These are phyloP conservation scores for Begonia loranthoides DNA, from an alignment of 306 rosid species.

Conservation along the genomic window DNA sequence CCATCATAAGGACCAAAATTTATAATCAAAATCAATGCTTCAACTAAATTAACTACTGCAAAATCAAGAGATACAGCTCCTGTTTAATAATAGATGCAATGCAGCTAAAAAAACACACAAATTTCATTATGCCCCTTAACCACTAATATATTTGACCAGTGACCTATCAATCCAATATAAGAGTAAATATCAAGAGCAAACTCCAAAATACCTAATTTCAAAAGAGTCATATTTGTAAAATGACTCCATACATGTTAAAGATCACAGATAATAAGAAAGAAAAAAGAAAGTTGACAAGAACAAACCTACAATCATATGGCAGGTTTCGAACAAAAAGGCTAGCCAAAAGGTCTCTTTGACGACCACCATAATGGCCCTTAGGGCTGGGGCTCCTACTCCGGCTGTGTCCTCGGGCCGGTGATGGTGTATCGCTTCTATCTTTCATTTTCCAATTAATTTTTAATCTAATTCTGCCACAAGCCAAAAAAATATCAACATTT, in stretches of 20 bases:
- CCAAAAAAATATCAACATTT: not conserved
- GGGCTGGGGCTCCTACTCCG: conserved; percentile 67
- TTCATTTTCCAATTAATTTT: conserved; percentile 25
- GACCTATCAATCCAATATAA: too few species aligned
- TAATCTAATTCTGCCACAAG: not conserved
- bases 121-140: too few species aligned
- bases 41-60: too few species aligned
- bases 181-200: too few species aligned
- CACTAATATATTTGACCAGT: too few species aligned
- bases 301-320: conserved; percentile 62
- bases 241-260: not conserved
- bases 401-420: conserved; percentile 73
- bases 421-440: conserved; percentile 85
- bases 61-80: too few species aligned
- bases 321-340: conserved; percentile 86
- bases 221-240: not conserved
- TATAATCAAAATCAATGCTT: too few species aligned
- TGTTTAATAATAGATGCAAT: too few species aligned
- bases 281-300: not conserved
- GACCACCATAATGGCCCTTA: conserved; percentile 15
- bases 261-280: not conserved
- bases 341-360: conserved; percentile 47
- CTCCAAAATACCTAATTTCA: not conserved
- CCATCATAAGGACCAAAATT: too few species aligned
- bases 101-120: too few species aligned